Evolutionary conservation across 306 rosid genomes (phyloP).

Genomic region (Coriaria nepalensis): DNA sequence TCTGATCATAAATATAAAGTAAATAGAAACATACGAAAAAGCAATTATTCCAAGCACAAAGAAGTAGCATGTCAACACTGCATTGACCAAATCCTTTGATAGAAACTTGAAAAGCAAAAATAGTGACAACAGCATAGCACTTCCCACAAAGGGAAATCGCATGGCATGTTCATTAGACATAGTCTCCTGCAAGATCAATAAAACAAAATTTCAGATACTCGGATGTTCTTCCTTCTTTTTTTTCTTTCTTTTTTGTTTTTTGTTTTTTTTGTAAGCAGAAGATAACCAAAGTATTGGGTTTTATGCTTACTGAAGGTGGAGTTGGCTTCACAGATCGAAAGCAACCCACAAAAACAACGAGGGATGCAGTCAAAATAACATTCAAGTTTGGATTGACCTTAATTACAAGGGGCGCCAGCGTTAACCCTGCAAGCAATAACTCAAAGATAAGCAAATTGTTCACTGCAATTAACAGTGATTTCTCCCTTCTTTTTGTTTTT

Average conservation of each 20-base stretch:
- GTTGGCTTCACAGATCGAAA: slow-evolving; percentile 94
- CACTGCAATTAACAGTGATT: too few species aligned
- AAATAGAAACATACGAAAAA: slow-evolving; percentile 60
- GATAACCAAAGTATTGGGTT: too few species aligned
- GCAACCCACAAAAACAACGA: slow-evolving; percentile 90
- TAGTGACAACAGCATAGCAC: slow-evolving; percentile 94
- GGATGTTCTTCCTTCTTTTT: too few species aligned
- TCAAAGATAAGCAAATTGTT: background rate
- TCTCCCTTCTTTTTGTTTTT: too few species aligned
- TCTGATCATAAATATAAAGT: too few species aligned
- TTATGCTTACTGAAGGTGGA: slow-evolving; percentile 65
- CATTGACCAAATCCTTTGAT: slow-evolving; percentile 95
- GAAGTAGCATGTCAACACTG: slow-evolving; percentile 89
- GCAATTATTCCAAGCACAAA: slow-evolving; percentile 95
- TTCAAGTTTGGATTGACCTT: slow-evolving; percentile 84
- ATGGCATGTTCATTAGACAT: slow-evolving; percentile 99
- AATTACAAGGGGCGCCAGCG: slow-evolving; percentile 85
- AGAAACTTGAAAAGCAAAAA: slow-evolving; percentile 94
- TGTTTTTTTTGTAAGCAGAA: too few species aligned
- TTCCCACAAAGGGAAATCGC: slow-evolving; percentile 98
- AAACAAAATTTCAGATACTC: background rate
- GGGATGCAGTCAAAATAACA: slow-evolving; percentile 75
- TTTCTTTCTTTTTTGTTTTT: too few species aligned
- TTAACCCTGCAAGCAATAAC: slow-evolving; percentile 48
- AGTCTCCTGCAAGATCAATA: slow-evolving; percentile 64